Conservation (phyloP, 2,329 filamentous ascomycete genomes). For the Aspergillus costaricaensis region DNA sequence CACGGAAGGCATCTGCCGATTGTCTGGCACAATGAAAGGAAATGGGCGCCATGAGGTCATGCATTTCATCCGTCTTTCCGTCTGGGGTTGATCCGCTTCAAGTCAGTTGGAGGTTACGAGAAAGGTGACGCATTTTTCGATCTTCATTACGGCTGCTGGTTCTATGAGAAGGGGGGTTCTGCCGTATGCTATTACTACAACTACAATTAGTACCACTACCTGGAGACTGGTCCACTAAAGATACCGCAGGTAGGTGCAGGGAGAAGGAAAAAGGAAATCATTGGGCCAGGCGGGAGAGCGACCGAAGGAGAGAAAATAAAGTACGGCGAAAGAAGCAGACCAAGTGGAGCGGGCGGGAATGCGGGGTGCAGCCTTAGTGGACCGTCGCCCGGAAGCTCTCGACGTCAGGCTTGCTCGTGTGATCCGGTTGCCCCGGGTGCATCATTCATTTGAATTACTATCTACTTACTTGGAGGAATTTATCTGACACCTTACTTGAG, state of each 20-base stretch:
- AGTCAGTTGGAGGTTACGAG: too few relatives aligned
- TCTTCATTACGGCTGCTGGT: too few relatives aligned
- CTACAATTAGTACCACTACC: too few relatives aligned
- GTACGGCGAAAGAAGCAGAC: constrained; percentile 13
- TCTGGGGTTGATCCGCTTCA: not conserved
- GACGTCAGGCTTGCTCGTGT: constrained; percentile 36
- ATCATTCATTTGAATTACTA: not conserved
- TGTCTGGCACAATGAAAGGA: constrained; percentile 3
- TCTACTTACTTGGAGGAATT: too few relatives aligned
- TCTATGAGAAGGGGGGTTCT: too few relatives aligned
- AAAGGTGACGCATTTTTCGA: too few relatives aligned
- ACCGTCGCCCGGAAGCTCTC: constrained; percentile 17
- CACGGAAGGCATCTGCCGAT: not conserved
- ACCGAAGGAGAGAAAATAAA: constrained; percentile 7
- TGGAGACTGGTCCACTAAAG: too few relatives aligned
- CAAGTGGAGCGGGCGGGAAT: constrained; percentile 32
- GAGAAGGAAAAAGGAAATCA: not conserved
- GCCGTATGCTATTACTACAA: too few relatives aligned
- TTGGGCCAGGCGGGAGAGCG: not conserved
- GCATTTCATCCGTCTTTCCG: not conserved
- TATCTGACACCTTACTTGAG: too few relatives aligned
- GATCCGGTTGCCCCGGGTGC: constrained; percentile 31
- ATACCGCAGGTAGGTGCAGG: too few relatives aligned
- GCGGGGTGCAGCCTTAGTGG: constrained; percentile 41
- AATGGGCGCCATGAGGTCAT: constrained; percentile 2